Conservation (phyloP, 164 flowering plant genomes). For the Tinospora cordifolia region DNA sequence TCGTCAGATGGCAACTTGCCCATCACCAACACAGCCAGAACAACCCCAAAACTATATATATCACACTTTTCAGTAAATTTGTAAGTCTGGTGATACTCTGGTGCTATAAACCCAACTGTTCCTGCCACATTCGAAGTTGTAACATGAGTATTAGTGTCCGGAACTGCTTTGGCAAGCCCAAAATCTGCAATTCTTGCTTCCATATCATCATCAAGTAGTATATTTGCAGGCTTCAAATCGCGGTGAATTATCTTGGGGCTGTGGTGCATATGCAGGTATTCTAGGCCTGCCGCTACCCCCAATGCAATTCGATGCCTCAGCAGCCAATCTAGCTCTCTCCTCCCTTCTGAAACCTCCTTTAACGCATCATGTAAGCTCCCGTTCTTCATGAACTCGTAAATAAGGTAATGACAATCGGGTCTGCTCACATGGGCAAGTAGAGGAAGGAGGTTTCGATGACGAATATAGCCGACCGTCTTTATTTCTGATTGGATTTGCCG, state of each 20-base stretch:
- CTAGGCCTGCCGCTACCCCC: constrained; percentile 76
- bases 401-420: constrained; percentile 65
- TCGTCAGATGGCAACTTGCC: constrained; percentile 75
- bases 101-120: constrained; percentile 84
- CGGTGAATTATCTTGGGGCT: constrained; percentile 75
- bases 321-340: constrained; percentile 55
- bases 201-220: constrained; percentile 79
- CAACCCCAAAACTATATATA: constrained; percentile 79
- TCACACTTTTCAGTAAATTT: constrained; percentile 94
- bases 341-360: constrained; percentile 36
- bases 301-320: constrained; percentile 50
- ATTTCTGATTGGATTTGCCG: constrained; percentile 79
- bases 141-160: constrained; percentile 61
- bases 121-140: constrained; percentile 74
- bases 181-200: constrained; percentile 89
- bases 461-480: constrained; percentile 61
- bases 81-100: constrained; percentile 77
- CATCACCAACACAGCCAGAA: constrained; percentile 61
- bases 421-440: constrained; percentile 60
- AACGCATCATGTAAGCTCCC: constrained; percentile 77
- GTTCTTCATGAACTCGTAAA: constrained; percentile 86
- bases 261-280: constrained; percentile 65
- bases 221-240: constrained; percentile 81
- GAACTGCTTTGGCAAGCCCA: constrained; percentile 81
- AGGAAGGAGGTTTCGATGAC: constrained; percentile 76